Evolutionary conservation across 305 asterid species (phyloP).

Genomic region (Caryopteris hybrid): DNA sequence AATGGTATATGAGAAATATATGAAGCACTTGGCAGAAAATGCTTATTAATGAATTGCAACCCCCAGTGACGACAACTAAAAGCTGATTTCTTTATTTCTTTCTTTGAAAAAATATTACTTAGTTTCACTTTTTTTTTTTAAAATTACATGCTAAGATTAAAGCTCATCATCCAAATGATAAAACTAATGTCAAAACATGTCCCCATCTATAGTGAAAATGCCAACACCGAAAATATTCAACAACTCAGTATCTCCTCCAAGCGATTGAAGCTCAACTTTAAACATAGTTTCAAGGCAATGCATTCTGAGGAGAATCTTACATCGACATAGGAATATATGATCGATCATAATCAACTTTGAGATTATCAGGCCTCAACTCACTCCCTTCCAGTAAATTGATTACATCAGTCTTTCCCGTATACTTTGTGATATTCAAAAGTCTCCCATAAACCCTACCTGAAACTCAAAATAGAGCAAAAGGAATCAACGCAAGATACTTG

Average conservation of each 20-base stretch:
- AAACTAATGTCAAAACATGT: neutral
- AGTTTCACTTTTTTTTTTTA: too few species aligned
- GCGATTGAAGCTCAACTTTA: neutral
- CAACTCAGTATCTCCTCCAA: neutral
- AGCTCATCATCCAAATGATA: neutral
- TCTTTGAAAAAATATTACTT: too few species aligned
- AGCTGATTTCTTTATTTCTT: too few species aligned
- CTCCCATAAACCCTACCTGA: constrained; percentile 54
- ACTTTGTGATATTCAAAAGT: constrained; percentile 39
- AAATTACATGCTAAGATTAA: neutral
- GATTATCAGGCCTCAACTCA: constrained; percentile 44
- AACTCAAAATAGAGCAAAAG: constrained; percentile 8
- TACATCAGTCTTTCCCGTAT: constrained; percentile 56
- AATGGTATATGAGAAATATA: neutral
- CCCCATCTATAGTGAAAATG: neutral
- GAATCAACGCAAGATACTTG: neutral
- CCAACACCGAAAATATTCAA: constrained; percentile 8
- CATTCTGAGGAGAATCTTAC: constrained; percentile 38
- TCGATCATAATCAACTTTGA: constrained; percentile 61
- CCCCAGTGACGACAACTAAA: neutral
- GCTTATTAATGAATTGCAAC: neutral
- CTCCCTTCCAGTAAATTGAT: constrained; percentile 45
- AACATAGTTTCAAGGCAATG: neutral
- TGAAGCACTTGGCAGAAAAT: neutral
- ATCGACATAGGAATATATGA: constrained; percentile 35